phyloP scores from a whole-genome alignment of 495 filamentous ascomycete species.

The Beverwykella pulmonaria region DNA sequence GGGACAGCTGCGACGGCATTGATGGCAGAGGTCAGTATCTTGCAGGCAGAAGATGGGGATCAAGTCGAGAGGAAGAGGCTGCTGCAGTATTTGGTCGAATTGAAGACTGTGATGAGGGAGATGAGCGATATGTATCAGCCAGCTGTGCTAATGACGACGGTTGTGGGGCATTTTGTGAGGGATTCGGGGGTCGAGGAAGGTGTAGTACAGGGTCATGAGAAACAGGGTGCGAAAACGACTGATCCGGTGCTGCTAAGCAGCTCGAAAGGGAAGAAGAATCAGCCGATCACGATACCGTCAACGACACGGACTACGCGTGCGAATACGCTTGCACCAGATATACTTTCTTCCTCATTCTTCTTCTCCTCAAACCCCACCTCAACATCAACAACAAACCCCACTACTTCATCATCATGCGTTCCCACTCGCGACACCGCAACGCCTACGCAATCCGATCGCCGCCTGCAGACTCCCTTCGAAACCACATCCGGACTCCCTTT shows the following conservation, averaged over 20 bases:
- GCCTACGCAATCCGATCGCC: not conserved
- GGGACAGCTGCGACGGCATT: conserved; percentile 22
- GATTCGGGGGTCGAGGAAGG: conserved; percentile 7
- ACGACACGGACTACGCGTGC: not conserved
- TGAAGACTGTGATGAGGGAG: conserved; percentile 6
- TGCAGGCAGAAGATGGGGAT: not conserved
- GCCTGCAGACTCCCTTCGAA: not conserved
- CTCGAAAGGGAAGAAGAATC: not conserved
- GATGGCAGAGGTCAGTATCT: conserved; percentile 25
- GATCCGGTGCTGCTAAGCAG: not conserved
- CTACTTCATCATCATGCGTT: not conserved
- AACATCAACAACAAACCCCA: not conserved
- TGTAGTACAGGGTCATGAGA: not conserved
- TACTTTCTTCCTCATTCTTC: not conserved
- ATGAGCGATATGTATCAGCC: conserved; percentile 29
- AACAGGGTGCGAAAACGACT: not conserved
- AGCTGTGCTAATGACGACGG: conserved; percentile 16
- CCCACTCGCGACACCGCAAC: not conserved
- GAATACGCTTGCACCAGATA: not conserved
- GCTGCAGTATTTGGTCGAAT: conserved; percentile 1
- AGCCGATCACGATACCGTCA: not conserved
- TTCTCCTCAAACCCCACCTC: not conserved
- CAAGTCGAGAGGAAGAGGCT: not conserved
- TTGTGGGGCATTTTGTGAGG: conserved; percentile 16
- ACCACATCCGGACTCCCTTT: conserved; percentile 8